Evolutionary conservation across 306 rosid species (phyloP), one percentile per base, ranked within the genome.

Genomic region (Mucuna pruriens): DNA sequence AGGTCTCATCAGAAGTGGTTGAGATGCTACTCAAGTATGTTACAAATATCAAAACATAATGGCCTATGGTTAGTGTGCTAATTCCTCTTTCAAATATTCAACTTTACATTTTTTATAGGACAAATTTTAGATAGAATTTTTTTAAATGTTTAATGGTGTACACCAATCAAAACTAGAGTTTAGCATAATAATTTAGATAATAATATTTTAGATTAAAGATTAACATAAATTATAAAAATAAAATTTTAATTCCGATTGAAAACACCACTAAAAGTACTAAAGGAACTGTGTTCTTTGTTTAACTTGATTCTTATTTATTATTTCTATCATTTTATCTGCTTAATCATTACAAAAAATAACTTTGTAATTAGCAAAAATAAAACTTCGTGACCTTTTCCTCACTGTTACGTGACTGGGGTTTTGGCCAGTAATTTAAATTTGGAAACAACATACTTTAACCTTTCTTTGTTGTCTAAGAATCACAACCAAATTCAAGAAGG

Each of bases 21-120:
- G 90, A 82, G 19, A 87, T 92, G 96, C 85, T 94, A 26, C 80
- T 91, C 86, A 88, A 86, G 22, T 46, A 72, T 87, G 88, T 92
- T 70, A 86, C 90, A 15, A 84, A 86, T 48, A 82, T 90, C 39
- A 86, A 81, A 82, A 84, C 57, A 42, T 92, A 81, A 75, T 85
- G 31, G n/a, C 25, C 26, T 20, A 49, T 74, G 86, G 86, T 83
- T 20, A 54, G 84, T 60, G 29, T 39, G 0, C 25, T 80, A 76
- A 29, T 70, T 80, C 44, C 17, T 76, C 46, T 80, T 67, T 74
- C 82, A 67, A 54, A 17, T 34, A 54, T 67, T 82, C 46, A 12
- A 39, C 54, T 65, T 80, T 19, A 10, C 17, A 44, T n/a, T n/a
- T n/a, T n/a, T n/a, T n/a, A n/a, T n/a, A n/a, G n/a, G n/a, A n/a